phyloP scores from a whole-genome alignment of 345 rosid species.

The Corymbia maculata region DNA sequence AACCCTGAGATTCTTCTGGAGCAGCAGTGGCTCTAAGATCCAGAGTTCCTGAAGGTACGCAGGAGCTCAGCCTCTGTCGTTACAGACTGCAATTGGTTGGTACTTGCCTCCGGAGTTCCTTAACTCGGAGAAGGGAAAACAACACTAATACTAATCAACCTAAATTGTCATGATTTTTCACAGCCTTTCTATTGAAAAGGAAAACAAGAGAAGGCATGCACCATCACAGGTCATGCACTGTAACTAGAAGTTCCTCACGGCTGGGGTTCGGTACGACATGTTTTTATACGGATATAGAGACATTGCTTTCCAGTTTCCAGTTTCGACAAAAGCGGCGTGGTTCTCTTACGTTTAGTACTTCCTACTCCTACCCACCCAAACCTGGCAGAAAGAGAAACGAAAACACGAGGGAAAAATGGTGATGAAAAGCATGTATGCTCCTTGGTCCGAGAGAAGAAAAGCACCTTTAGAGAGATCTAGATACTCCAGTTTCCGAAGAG shows the following conservation, averaged over 20 bases:
- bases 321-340: background rate
- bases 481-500: too few relatives aligned
- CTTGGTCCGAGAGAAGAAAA: too few relatives aligned
- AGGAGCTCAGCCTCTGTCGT: background rate
- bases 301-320: background rate
- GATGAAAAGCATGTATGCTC: too few relatives aligned
- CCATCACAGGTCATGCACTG: background rate
- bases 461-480: too few relatives aligned
- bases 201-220: background rate
- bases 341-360: background rate
- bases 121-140: background rate
- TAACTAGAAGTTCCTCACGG: background rate
- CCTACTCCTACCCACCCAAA: background rate
- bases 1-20: too few relatives aligned
- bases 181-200: too few relatives aligned
- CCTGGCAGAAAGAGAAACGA: background rate
- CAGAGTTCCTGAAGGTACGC: background rate
- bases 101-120: background rate
- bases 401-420: background rate
- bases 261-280: background rate
- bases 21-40: too few relatives aligned
- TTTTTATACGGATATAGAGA: background rate
- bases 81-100: background rate
- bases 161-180: too few relatives aligned
- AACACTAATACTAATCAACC: background rate